Conservation (phyloP, 75 land plant genomes). For the Cupressus sempervirens region DNA sequence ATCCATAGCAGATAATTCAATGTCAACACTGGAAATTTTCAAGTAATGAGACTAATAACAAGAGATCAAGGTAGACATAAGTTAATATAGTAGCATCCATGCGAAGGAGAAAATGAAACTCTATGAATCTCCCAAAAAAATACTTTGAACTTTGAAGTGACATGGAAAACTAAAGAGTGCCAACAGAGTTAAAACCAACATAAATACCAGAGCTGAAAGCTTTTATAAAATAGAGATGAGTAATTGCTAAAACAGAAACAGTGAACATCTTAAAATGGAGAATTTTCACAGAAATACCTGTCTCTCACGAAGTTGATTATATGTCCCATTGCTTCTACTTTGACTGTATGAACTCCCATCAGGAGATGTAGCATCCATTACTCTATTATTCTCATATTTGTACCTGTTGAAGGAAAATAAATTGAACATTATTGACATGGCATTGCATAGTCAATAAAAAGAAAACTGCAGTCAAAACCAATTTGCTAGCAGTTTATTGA, state of each 20-base stretch:
- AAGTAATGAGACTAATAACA: not conserved
- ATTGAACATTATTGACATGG: not conserved
- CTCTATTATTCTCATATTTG: slow-evolving; percentile 84
- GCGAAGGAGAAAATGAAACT: not conserved
- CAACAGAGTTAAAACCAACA: not conserved
- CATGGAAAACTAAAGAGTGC: not conserved
- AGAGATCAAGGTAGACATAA: not conserved
- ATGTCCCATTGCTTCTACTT: slow-evolving; percentile 62
- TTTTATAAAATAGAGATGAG: not conserved
- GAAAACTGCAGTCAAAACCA: not conserved
- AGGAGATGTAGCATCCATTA: slow-evolving; percentile 73
- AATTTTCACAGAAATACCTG: slow-evolving; percentile 40
- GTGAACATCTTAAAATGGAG: not conserved
- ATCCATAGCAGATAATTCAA: not conserved
- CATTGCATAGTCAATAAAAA: not conserved
- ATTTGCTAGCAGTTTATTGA: not conserved
- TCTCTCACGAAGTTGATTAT: slow-evolving; percentile 92
- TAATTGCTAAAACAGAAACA: not conserved
- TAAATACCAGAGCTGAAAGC: not conserved
- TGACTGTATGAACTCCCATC: slow-evolving; percentile 57
- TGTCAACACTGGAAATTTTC: not conserved
- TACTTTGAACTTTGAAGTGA: not conserved
- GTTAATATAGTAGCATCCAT: not conserved
- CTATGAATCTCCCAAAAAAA: not conserved
- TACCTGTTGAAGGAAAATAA: slow-evolving; percentile 47